Evolutionary conservation across 257 asterid species (phyloP).

Genomic region (Scutellaria minor): DNA sequence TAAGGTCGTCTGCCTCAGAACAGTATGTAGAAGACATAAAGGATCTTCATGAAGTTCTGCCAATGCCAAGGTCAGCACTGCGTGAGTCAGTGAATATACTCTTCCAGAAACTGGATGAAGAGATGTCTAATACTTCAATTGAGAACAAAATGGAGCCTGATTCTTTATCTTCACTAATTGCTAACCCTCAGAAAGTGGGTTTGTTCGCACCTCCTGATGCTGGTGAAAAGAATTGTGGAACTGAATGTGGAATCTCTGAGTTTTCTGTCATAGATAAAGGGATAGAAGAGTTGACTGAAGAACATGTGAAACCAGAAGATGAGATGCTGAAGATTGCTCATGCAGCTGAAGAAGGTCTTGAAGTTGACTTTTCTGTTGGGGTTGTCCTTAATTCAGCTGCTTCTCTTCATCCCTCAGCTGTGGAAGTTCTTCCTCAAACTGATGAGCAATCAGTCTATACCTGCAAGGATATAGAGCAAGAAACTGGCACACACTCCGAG

Average conservation of each 20-base stretch:
- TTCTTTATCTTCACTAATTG: constrained; percentile 36
- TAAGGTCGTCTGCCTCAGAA: constrained; percentile 44
- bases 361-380: constrained; percentile 30
- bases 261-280: constrained; percentile 44
- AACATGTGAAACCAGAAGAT: constrained; percentile 32
- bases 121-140: constrained; percentile 40
- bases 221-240: constrained; percentile 40
- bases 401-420: constrained; percentile 25
- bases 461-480: constrained; percentile 34
- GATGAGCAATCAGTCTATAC: constrained; percentile 32
- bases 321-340: constrained; percentile 30
- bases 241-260: constrained; percentile 52
- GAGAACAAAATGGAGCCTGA: constrained; percentile 45
- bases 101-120: constrained; percentile 74
- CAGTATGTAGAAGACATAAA: constrained; percentile 61
- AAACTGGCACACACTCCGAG: constrained; percentile 38
- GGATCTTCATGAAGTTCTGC: constrained; percentile 87
- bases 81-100: constrained; percentile 70
- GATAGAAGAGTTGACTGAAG: constrained; percentile 36
- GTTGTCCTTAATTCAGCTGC: constrained; percentile 36
- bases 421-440: constrained; percentile 29
- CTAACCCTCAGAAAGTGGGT: constrained; percentile 39
- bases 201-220: constrained; percentile 35
- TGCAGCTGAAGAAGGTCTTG: constrained; percentile 31
- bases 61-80: constrained; percentile 52